These are phyloP conservation scores for Articulospora tetracladia DNA, from an alignment of 495 filamentous ascomycete species.

Conservation along the genomic window DNA sequence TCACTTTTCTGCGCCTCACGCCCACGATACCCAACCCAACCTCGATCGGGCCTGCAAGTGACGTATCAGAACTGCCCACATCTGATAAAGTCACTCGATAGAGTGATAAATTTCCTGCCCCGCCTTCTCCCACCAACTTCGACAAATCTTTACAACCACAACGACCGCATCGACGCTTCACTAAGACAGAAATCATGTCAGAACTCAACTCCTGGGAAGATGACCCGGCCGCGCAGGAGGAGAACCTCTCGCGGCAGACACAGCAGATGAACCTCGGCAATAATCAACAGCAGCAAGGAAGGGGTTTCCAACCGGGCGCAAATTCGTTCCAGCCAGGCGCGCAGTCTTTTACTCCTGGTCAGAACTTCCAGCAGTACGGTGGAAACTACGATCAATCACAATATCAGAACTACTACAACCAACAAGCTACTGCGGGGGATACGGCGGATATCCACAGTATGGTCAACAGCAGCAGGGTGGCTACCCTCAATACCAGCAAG, in stretches of 20 bases:
- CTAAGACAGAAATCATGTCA: conserved; percentile 53
- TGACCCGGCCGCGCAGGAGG: conserved; percentile 82
- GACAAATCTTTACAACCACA: conserved; percentile 4
- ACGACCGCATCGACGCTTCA: background rate
- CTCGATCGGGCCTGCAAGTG: background rate
- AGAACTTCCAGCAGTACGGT: conserved; percentile 59
- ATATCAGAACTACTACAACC: conserved; percentile 26
- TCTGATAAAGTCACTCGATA: conserved; percentile 11
- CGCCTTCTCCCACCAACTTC: conserved; percentile 4
- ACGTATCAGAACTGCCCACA: background rate
- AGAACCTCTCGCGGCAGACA: conserved; percentile 74
- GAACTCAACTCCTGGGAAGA: conserved; percentile 95
- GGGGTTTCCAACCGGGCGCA: conserved; percentile 69
- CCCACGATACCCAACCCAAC: no score
- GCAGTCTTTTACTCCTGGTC: conserved; percentile 72
- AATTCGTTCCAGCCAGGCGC: conserved; percentile 78
- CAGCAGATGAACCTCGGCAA: conserved; percentile 73
- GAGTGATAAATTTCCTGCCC: conserved; percentile 11
- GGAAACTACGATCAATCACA: conserved; percentile 31
- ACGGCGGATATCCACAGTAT: conserved; percentile 46
- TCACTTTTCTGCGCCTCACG: background rate
- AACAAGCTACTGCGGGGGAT: conserved; percentile 18
- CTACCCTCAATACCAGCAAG: conserved; percentile 55
- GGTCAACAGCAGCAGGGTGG: conserved; percentile 46
- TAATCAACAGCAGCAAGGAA: conserved; percentile 35